Evolutionary conservation across 2,329 filamentous ascomycete genomes (phyloP).

Genomic region (Cryphonectria radicalis): DNA sequence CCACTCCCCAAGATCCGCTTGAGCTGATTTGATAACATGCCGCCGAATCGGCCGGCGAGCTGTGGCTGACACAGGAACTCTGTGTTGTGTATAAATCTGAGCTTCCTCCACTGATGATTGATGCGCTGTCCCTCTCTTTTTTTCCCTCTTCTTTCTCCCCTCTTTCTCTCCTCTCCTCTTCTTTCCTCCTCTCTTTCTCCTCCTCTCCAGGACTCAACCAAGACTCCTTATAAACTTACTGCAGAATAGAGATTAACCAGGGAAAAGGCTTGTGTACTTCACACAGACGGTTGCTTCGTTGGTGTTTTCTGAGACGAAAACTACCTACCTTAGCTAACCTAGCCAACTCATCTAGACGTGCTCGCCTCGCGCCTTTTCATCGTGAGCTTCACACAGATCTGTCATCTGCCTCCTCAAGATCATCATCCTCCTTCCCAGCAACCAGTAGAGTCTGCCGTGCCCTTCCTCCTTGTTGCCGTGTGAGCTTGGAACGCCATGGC

Average conservation of each 20-base stretch:
- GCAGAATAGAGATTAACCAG: conserved; percentile 1
- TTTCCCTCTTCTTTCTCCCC: background rate
- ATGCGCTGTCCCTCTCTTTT: background rate
- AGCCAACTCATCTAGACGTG: conserved; percentile 2
- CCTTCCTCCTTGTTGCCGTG: background rate
- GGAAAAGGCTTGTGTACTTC: background rate
- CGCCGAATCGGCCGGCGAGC: conserved; percentile 25
- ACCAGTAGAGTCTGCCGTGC: conserved; percentile 10
- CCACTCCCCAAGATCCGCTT: background rate
- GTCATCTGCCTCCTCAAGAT: background rate
- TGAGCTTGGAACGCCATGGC: conserved; percentile 22
- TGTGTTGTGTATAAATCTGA: conserved; percentile 13
- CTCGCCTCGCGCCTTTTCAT: background rate
- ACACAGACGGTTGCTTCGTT: background rate
- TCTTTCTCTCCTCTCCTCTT: background rate
- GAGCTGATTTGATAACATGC: conserved; percentile 23
- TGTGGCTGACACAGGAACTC: conserved; percentile 23
- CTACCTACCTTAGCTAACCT: background rate
- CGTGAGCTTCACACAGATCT: conserved; percentile 9
- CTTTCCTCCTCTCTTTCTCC: background rate
- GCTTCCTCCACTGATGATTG: conserved; percentile 1
- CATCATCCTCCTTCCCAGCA: background rate
- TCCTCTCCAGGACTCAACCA: background rate
- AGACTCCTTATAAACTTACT: background rate
- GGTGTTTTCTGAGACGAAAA: background rate